These are phyloP conservation scores for Talaromyces thailandensis DNA, from an alignment of 495 filamentous ascomycete genomes.

Conservation along the genomic window DNA sequence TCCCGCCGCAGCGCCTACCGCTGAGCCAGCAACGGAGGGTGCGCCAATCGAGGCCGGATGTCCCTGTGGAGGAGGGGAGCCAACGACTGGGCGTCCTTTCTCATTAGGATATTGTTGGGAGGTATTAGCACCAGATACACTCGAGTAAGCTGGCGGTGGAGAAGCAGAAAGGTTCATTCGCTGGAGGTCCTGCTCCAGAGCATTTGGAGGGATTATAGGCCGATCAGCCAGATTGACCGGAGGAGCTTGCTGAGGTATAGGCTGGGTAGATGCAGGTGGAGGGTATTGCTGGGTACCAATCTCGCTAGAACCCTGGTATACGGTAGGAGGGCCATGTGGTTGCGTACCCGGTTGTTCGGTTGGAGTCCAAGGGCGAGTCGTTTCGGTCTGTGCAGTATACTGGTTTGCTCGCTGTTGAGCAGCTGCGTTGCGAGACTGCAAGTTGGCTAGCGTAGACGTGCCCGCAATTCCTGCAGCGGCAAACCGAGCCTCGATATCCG, in stretches of 20 bases:
- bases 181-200: slow-evolving; percentile 80
- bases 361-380: slow-evolving; percentile 82
- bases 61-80: slow-evolving; percentile 12
- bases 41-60: slow-evolving; percentile 20
- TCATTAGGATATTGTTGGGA: slow-evolving; percentile 67
- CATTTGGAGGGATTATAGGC: slow-evolving; percentile 36
- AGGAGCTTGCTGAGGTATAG: slow-evolving; percentile 19
- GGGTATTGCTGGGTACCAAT: slow-evolving; percentile 29
- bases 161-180: slow-evolving; percentile 76
- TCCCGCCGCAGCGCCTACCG: slow-evolving; percentile 5
- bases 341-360: slow-evolving; percentile 83
- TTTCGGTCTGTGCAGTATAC: slow-evolving; percentile 50
- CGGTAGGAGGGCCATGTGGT: slow-evolving; percentile 84
- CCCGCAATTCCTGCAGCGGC: slow-evolving; percentile 84
- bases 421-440: slow-evolving; percentile 77
- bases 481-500: slow-evolving; percentile 82
- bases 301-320: slow-evolving; percentile 75
- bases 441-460: slow-evolving; percentile 64
- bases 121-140: slow-evolving; percentile 47
- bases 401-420: slow-evolving; percentile 68
- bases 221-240: slow-evolving; percentile 22
- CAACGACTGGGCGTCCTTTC: slow-evolving; percentile 46
- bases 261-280: slow-evolving; percentile 22
- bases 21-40: slow-evolving; percentile 18
- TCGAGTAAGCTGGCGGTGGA: slow-evolving; percentile 88